Conservation (phyloP, 441 rosid species). For the Gossypium davidsonii region DNA sequence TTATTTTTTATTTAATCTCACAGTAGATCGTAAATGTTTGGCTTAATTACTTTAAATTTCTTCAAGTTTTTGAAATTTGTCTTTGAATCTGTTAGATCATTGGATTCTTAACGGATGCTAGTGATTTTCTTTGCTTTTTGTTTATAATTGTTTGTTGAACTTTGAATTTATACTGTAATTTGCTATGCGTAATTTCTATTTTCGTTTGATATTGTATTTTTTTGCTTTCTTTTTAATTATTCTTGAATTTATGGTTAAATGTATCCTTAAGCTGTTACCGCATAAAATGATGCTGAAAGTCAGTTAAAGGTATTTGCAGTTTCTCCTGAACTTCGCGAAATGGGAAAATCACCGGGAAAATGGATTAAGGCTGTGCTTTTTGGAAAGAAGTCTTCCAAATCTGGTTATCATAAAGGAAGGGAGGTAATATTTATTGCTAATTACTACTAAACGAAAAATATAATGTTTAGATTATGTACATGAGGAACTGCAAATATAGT, state of each 20-base stretch:
- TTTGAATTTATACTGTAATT: background rate
- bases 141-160: background rate
- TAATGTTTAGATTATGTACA: background rate
- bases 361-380: slow-evolving; percentile 75
- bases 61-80: background rate
- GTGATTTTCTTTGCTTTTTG: background rate
- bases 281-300: slow-evolving; percentile 17
- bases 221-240: background rate
- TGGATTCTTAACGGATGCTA: background rate
- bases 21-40: slow-evolving; percentile 16
- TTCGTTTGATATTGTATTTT: background rate
- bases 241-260: background rate
- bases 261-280: background rate
- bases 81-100: background rate
- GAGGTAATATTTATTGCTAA: slow-evolving; percentile 39
- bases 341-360: slow-evolving; percentile 79
- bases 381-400: slow-evolving; percentile 74
- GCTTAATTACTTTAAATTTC: slow-evolving; percentile 2
- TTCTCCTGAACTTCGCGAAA: slow-evolving; percentile 23
- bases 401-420: slow-evolving; percentile 41
- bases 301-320: slow-evolving; percentile 21
- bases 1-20: background rate
- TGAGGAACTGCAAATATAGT: background rate
- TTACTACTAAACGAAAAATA: background rate
- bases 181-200: background rate